Base-by-base conservation (phyloP, 2,329 filamentous ascomycete species). In the Pseudogymnoascus sp. region DNA sequence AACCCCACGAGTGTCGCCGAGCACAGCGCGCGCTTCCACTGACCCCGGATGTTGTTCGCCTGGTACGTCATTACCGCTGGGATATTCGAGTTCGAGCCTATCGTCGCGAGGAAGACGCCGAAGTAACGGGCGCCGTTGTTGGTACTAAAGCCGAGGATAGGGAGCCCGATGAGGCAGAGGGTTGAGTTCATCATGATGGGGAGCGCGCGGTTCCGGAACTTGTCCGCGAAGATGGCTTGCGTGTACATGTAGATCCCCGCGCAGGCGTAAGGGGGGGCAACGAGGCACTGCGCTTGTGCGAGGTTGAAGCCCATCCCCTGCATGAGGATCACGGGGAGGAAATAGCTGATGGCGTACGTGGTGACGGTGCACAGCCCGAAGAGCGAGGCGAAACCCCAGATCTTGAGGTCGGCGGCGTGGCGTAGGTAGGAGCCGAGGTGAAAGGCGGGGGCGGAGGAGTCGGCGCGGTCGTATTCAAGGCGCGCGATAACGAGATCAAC, bases 1-100 rank as follows among this genome's bases (percentile, higher is more conserved):
- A 89, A 85, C 1, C 87, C 89, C 4, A 95, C 88, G 2, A 93
- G 81, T 0, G 87, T 88, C 2, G 90, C 89, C 64, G 85, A 89
- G 73, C 85, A 88, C 68, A 95, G 87, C 1, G 90, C 90, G 59
- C 91, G 85, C 78, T 93, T 96, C 89, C 90, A 96, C 76, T 95
- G 90, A 0, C 90, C 91, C 61, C 90, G 86, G 71, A 96, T 87
- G 75, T 95, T 95, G 77, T 93, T 93, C 40, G 90, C 89, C 77
- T 93, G 90, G 77, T 91, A 95, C 0, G 89, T 83, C 78, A 96
- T 85, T 43, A 84, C 79, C 2, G 85, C 81, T 0, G 91, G 91
- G 4, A 93, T 80, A 72, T 95, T 95, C 67, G 86, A 83, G 74
- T 92, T 92, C 1, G 50, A 14, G 10, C 24, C 50, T 8, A 33